Percentiles rank a stretch among this genome's conserved stretches.
Evolutionary conservation across 2,329 filamentous ascomycete species (phyloP).

Genomic region (Bipolaris zeicola): DNA sequence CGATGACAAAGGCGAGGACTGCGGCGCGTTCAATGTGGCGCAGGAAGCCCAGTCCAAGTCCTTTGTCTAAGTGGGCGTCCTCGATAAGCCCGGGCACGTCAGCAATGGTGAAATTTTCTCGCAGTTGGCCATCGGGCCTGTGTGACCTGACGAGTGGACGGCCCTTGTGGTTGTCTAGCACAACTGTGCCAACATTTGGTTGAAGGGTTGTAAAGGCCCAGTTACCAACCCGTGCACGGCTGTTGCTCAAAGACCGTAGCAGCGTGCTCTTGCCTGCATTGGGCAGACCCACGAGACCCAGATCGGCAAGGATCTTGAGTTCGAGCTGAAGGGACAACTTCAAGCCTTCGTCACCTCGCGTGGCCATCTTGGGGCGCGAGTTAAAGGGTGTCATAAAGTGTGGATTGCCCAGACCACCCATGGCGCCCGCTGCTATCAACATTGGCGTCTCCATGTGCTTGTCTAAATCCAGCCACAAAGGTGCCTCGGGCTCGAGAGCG

Average conservation of each 20-base stretch:
- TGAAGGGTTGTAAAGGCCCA: constrained; percentile 98
- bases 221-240: constrained; percentile 83
- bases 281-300: constrained; percentile 90
- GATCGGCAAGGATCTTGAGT: constrained; percentile 91
- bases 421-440: constrained; percentile 82
- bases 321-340: constrained; percentile 83
- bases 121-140: constrained; percentile 57
- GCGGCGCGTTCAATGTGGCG: constrained; percentile 93
- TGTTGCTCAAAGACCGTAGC: constrained; percentile 84
- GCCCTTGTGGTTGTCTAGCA: constrained; percentile 85
- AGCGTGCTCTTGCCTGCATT: constrained; percentile 97
- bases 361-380: constrained; percentile 83
- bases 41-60: constrained; percentile 88
- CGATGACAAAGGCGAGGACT: constrained; percentile 91
- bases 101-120: constrained; percentile 87
- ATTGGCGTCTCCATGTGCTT: constrained; percentile 81
- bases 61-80: constrained; percentile 88
- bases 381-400: constrained; percentile 83
- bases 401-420: constrained; percentile 90
- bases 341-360: constrained; percentile 79
- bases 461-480: constrained; percentile 65
- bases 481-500: constrained; percentile 72
- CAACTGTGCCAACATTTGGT: constrained; percentile 93
- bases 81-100: constrained; percentile 95
- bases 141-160: constrained; percentile 63